Percentiles rank a stretch among this genome's conserved stretches.
phyloP scores from a whole-genome alignment of 228 moss, liverwort and hornwort species.

The Sphagnum fallax region DNA sequence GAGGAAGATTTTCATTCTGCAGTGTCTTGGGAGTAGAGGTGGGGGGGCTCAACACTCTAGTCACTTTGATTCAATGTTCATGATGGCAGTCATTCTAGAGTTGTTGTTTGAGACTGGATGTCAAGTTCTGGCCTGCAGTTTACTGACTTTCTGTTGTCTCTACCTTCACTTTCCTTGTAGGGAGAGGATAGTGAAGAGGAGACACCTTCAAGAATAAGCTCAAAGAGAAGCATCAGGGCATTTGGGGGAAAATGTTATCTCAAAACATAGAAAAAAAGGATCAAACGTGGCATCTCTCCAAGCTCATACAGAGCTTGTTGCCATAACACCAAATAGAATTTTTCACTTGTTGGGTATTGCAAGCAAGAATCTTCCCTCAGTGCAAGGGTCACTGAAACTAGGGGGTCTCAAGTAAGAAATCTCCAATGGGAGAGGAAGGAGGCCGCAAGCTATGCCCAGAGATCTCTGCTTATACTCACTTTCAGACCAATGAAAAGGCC shows the following conservation, averaged over 20 bases:
- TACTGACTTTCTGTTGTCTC: background rate
- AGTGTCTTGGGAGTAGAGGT: background rate
- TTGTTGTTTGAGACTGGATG: background rate
- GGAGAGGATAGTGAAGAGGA: background rate
- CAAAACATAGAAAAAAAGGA: background rate
- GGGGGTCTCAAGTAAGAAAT: constrained; percentile 5
- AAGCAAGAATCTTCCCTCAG: background rate
- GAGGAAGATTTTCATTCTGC: background rate
- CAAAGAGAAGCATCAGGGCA: background rate
- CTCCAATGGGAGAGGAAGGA: constrained; percentile 15
- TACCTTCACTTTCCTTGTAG: background rate
- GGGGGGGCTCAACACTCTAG: too few species aligned
- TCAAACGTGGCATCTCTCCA: background rate
- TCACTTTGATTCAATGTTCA: too few species aligned
- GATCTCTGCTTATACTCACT: constrained; percentile 5
- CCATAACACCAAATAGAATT: background rate
- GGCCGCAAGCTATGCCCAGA: constrained; percentile 9
- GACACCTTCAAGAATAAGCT: background rate
- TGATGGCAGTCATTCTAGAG: background rate
- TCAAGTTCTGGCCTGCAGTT: background rate
- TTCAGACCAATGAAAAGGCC: constrained; percentile 10
- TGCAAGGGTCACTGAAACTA: too few species aligned
- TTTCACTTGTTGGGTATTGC: background rate
- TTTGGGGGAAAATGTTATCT: background rate
- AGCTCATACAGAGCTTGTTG: background rate